These are phyloP conservation scores for Aspergillus texensis DNA, from an alignment of 2,329 filamentous ascomycete species.

Conservation along the genomic window DNA sequence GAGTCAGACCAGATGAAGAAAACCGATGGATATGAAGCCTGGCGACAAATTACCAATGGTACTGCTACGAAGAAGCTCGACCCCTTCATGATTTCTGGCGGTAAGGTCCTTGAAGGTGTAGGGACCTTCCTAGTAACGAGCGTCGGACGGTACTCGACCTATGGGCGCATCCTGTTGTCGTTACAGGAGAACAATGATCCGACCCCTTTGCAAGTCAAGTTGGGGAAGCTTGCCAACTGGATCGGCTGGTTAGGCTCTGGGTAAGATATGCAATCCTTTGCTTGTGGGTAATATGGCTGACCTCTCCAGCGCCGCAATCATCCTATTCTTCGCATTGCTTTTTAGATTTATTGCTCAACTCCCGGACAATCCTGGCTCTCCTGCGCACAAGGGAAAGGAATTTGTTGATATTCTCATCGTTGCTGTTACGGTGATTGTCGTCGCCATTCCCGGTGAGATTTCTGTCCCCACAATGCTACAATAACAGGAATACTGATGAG, in stretches of 20 bases:
- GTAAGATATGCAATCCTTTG: conserved; percentile 26
- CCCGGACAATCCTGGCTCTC: conserved; percentile 52
- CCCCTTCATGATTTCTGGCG: conserved; percentile 78
- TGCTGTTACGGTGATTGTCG: conserved; percentile 77
- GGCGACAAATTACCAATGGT: conserved; percentile 57
- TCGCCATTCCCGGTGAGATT: conserved; percentile 65
- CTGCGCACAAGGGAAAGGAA: conserved; percentile 75
- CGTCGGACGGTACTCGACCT: conserved; percentile 72
- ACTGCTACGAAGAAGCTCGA: conserved; percentile 60
- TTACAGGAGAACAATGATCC: conserved; percentile 74
- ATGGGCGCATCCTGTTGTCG: conserved; percentile 74
- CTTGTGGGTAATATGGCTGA: conserved; percentile 11
- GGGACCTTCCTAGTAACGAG: conserved; percentile 75
- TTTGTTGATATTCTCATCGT: conserved; percentile 78
- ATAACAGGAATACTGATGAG: conserved; percentile 33
- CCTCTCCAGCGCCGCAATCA: conserved; percentile 60
- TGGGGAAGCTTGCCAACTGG: conserved; percentile 74
- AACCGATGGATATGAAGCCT: conserved; percentile 61
- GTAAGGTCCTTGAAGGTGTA: conserved; percentile 75
- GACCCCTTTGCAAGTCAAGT: conserved; percentile 75
- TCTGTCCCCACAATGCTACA: not conserved
- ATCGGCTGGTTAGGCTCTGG: conserved; percentile 77
- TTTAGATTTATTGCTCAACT: conserved; percentile 81
- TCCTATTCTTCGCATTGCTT: conserved; percentile 82
- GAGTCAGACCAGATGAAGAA: conserved; percentile 75